Conservation (phyloP, 2,329 filamentous ascomycete genomes). For the Trichoderma koningii region DNA sequence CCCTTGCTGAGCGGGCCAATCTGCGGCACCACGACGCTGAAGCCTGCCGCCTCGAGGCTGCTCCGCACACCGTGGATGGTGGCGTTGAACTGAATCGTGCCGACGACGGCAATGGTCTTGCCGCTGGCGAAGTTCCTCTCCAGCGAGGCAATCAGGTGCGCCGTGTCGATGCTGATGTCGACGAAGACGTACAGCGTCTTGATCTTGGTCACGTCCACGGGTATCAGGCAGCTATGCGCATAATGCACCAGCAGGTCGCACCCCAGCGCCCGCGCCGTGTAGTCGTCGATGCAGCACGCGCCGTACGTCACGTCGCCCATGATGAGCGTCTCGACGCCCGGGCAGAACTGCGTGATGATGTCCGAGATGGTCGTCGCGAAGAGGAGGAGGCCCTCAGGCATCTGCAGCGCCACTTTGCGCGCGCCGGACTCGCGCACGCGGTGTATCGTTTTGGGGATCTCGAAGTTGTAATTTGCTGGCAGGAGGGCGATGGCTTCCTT, state of each 20-base stretch:
- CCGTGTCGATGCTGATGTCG: slow-evolving; percentile 91
- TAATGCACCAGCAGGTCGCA: slow-evolving; percentile 97
- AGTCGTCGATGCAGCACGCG: slow-evolving; percentile 98
- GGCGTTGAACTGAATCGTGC: slow-evolving; percentile 98
- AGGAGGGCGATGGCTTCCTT: slow-evolving; percentile 85
- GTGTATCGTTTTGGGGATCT: slow-evolving; percentile 97
- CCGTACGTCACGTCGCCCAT: slow-evolving; percentile 99
- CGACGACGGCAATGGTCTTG: slow-evolving; percentile 88
- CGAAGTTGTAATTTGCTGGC: slow-evolving; percentile 96
- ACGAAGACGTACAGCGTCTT: slow-evolving; percentile 98
- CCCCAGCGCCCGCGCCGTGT: slow-evolving; percentile 88
- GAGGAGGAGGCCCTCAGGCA: slow-evolving; percentile 90
- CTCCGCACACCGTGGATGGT: slow-evolving; percentile 85
- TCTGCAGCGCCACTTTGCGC: slow-evolving; percentile 88
- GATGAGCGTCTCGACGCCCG: slow-evolving; percentile 87
- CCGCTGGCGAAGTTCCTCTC: slow-evolving; percentile 83
- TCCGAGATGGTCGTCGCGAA: slow-evolving; percentile 98
- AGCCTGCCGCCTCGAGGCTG: slow-evolving; percentile 79
- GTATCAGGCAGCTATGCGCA: slow-evolving; percentile 93
- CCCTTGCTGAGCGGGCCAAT: slow-evolving; percentile 91
- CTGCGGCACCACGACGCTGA: slow-evolving; percentile 83
- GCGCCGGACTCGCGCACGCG: slow-evolving; percentile 79
- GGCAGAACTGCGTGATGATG: slow-evolving; percentile 92
- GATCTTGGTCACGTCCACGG: slow-evolving; percentile 94
- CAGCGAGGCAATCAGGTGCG: slow-evolving; percentile 82